Evolutionary conservation across 257 asterid genomes (phyloP), one percentile per base, ranked within the genome.

Genomic region (Nicotiana tabacum): DNA sequence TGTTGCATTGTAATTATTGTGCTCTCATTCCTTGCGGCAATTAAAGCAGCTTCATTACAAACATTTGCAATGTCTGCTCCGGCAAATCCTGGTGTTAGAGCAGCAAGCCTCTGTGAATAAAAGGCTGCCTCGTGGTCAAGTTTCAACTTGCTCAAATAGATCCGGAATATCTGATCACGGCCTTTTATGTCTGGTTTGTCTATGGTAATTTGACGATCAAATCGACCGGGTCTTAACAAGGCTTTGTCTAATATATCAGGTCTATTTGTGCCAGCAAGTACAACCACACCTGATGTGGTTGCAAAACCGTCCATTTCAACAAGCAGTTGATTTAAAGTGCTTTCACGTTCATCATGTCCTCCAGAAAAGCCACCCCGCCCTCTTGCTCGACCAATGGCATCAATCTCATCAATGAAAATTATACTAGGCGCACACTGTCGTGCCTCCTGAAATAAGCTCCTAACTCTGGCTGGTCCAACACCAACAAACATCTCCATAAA

Each of bases 261-360:
- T 30, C 99, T 87, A 85, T 95, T 95, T 21, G 99, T 95, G 57
- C 98, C 98, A 66, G 99, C 99, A 85, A 93, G 95, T 43, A 95
- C 91, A 81, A 95, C 97, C 66, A 93, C 97, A 11, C 97, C 99
- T 74, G 97, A 69, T 24, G 98, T 93, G 66, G 98, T 92, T 46
- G 91, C 93, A 88, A 95, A 93, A 27, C 99, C 99, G 84, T 93
- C 99, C 97, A 95, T 90, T 88, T 95, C 99, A 35, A 95, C 99
- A 69, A 95, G 97, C 90, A 95, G 85, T 87, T 95, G 99, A 88
- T 95, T 95, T 35, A 95, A 84, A 6, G 99, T 95, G 77, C 92
- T 93, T 86, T 95, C 98, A 81, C 98, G 93, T 85, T 94, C 97
- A 78, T 88, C 90, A 65, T 89, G 56, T 10, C 92, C 91, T 57